A percentile compares a stretch with the other conserved stretches of the same genome.
These are phyloP conservation scores for Globisporangium ultimum DNA, from an alignment of 352 stramenopile species.

Conservation along the genomic window DNA sequence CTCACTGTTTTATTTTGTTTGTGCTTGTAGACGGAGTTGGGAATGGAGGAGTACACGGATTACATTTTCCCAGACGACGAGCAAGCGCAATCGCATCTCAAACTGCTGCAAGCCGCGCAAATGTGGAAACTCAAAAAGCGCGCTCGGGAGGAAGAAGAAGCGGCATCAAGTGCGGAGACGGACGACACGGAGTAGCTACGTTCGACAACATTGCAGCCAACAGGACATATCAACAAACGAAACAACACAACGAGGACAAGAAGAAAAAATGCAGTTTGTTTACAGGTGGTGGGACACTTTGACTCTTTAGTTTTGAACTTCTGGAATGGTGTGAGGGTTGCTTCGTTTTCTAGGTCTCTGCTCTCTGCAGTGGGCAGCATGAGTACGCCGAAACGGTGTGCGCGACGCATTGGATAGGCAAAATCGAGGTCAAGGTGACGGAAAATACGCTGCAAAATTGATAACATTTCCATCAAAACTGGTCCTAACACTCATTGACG, in stretches of 20 bases:
- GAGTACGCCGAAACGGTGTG: too few relatives aligned
- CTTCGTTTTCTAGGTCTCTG: too few relatives aligned
- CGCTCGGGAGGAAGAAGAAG: conserved; percentile 39
- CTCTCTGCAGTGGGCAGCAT: too few relatives aligned
- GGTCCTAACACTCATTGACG: too few relatives aligned
- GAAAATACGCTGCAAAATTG: too few relatives aligned
- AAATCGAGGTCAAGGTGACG: too few relatives aligned
- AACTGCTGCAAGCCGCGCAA: conserved; percentile 96
- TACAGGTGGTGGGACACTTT: too few relatives aligned
- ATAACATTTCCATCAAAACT: too few relatives aligned
- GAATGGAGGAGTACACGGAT: conserved; percentile 98
- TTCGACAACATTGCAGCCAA: not conserved
- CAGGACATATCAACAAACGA: not conserved
- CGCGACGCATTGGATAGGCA: too few relatives aligned
- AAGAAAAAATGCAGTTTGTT: too few relatives aligned
- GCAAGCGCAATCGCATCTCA: conserved; percentile 93
- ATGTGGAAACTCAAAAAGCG: conserved; percentile 95
- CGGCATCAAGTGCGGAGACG: not conserved
- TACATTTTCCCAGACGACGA: conserved; percentile 99
- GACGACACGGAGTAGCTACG: conserved; percentile 1
- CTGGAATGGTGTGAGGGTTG: too few relatives aligned
- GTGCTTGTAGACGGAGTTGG: conserved; percentile 70
- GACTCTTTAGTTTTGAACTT: too few relatives aligned
- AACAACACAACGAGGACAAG: not conserved
- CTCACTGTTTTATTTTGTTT: conserved; percentile 2